Base-by-base conservation (phyloP, 768 basidiomycete species). In the Tubosaeta brunneosetosa region DNA sequence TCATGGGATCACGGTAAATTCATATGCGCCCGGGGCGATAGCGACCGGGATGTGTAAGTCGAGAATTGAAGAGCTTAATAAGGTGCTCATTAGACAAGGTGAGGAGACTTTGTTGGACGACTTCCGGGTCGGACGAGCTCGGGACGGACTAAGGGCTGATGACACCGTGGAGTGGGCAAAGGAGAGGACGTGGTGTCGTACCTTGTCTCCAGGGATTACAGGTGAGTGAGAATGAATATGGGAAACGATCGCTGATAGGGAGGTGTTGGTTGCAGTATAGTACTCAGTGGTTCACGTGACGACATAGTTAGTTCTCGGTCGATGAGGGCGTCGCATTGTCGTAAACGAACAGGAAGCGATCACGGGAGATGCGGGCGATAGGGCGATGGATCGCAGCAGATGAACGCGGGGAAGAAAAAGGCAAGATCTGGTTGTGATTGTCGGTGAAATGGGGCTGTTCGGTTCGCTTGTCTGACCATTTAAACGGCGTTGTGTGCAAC, bases 191-290 rank as follows among this genome's bases (percentile, higher is more conserved):
- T 29, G 27, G 27, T 29, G 27, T 29, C 27, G 27, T 71, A 61
- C 45, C 55, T 73, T 12, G 66, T 61, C 19, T 65, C 69, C 16
- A 66, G 63, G 55, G 66, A 63, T 69, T 26, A 66, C 63, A 4
- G 71, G 66, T 64, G 47, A 54, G 61, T 32, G 16, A 12, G 11
- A n/a, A 44, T 26, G 17, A 26, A 17, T 11, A 22, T 22, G 17
- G 2, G 4, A 37, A 17, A 14, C 3, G 3, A 17, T 25, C 17
- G 13, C 44, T 34, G 29, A 37, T 47, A 34, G 43, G n/a, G 17
- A 12, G 19, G 42, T 22, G 42, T 27, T 26, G 38, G 27, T 29
- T 4, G 13, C 33, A 36, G 22, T 22, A 22, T 22, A 22, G 22
- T 22, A 22, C 22, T 22, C 22, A 3, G 22, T 22, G 22, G 22